Percentiles rank a stretch among this genome's conserved stretches.
These are phyloP conservation scores for Albifimbria verrucaria DNA, from an alignment of 2,329 filamentous ascomycete species.

Conservation along the genomic window DNA sequence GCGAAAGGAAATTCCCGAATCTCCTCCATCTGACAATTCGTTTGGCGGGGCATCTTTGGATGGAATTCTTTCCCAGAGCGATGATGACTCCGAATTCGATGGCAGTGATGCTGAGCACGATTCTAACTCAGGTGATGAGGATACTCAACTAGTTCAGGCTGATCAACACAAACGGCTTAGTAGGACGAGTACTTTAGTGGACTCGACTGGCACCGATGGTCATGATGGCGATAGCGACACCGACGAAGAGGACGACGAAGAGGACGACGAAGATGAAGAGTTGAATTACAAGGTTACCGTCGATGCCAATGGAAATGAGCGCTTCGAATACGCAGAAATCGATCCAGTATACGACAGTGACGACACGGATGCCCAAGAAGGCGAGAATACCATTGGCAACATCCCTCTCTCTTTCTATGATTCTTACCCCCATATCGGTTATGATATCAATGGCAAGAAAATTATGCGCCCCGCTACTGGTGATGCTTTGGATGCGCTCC, in stretches of 20 bases:
- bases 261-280: slow-evolving; percentile 38
- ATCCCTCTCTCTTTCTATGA: slow-evolving; percentile 96
- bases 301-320: slow-evolving; percentile 85
- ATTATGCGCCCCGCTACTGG: slow-evolving; percentile 95
- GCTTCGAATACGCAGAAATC: slow-evolving; percentile 92
- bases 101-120: slow-evolving; percentile 32
- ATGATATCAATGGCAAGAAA: slow-evolving; percentile 97
- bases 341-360: slow-evolving; percentile 95
- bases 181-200: slow-evolving; percentile 30
- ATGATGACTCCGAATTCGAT: slow-evolving; percentile 56
- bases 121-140: slow-evolving; percentile 24
- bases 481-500: slow-evolving; percentile 84
- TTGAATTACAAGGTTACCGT: slow-evolving; percentile 55
- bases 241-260: slow-evolving; percentile 35
- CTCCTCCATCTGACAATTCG: slow-evolving; percentile 13
- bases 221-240: slow-evolving; percentile 21
- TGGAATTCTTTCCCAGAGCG: slow-evolving; percentile 53
- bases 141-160: neutral
- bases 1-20: slow-evolving; percentile 17
- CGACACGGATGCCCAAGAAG: slow-evolving; percentile 77
- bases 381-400: slow-evolving; percentile 88
- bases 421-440: slow-evolving; percentile 95
- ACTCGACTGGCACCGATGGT: slow-evolving; percentile 13
- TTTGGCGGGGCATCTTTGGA: slow-evolving; percentile 49
- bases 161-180: slow-evolving; percentile 25